These are phyloP conservation scores for Hanseniaspora guilliermondii DNA, from an alignment of 805 yeast species.

Conservation along the genomic window DNA sequence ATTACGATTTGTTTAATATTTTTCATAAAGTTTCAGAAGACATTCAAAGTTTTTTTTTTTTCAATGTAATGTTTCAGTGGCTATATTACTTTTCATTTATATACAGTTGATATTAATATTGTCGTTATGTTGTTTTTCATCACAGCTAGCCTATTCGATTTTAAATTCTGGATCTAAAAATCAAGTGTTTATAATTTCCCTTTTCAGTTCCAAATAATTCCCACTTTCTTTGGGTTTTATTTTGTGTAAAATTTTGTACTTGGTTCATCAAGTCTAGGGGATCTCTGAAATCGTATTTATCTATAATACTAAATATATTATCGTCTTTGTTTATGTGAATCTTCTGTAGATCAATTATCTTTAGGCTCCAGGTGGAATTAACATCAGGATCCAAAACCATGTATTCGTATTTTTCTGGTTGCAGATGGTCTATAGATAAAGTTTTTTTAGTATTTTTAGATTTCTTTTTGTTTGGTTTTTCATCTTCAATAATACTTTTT, in stretches of 20 bases:
- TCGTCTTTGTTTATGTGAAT: background rate
- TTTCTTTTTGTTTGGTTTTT: background rate
- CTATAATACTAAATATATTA: slow-evolving; percentile 4
- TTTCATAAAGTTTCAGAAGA: background rate
- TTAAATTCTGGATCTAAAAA: background rate
- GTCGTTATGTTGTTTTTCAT: too few species aligned
- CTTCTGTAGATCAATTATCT: slow-evolving; percentile 5
- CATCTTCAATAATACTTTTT: background rate
- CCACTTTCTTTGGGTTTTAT: background rate
- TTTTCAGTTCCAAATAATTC: background rate
- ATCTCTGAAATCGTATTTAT: slow-evolving; percentile 8
- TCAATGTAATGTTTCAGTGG: too few species aligned
- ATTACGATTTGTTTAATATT: background rate
- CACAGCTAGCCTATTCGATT: too few species aligned
- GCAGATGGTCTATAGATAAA: background rate
- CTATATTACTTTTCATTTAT: background rate
- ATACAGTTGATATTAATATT: background rate
- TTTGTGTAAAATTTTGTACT: background rate
- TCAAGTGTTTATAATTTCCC: background rate
- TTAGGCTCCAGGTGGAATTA: slow-evolving; percentile 6
- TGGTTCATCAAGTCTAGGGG: slow-evolving; percentile 7
- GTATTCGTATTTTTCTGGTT: slow-evolving; percentile 11
- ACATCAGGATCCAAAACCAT: slow-evolving; percentile 8
- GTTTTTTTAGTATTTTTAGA: background rate
- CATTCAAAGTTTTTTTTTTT: too few species aligned